Conservation (phyloP, 2,329 filamentous ascomycete genomes). For the Penicillium decumbens region DNA sequence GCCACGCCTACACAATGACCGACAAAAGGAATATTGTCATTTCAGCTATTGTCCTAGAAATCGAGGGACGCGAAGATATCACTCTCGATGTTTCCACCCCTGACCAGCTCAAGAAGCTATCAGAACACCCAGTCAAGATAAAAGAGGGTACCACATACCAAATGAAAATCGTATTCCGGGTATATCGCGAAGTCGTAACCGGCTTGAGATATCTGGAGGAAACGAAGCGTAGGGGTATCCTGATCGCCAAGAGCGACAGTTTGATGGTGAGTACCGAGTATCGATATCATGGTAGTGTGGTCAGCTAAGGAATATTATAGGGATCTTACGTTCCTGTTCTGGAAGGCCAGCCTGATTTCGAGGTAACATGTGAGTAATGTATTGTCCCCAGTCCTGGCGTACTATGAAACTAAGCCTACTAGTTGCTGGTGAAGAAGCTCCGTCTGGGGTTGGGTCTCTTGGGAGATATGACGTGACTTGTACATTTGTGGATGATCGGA, state of each 20-base stretch:
- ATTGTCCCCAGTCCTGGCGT: neutral
- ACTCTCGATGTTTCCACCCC: neutral
- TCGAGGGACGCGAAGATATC: neutral
- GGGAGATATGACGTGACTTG: neutral
- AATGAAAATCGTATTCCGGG: neutral
- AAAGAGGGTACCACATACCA: neutral
- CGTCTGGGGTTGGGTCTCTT: neutral
- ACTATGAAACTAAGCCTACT: neutral
- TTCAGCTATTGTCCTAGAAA: neutral
- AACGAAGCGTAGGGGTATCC: neutral
- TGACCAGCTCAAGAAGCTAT: neutral
- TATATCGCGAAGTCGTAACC: neutral
- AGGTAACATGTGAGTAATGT: neutral
- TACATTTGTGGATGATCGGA: neutral
- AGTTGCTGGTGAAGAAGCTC: neutral
- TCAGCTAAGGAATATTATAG: neutral
- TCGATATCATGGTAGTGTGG: neutral
- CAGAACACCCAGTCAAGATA: neutral
- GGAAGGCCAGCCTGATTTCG: neutral
- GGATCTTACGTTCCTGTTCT: neutral
- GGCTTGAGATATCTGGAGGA: neutral
- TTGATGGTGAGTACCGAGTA: neutral
- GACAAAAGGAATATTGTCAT: neutral
- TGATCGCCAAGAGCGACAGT: neutral
- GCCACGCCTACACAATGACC: neutral